Percentiles rank a stretch among this genome's conserved stretches.
These are phyloP conservation scores for Colletotrichum costaricense DNA, from an alignment of 2,329 filamentous ascomycete genomes.

Conservation along the genomic window DNA sequence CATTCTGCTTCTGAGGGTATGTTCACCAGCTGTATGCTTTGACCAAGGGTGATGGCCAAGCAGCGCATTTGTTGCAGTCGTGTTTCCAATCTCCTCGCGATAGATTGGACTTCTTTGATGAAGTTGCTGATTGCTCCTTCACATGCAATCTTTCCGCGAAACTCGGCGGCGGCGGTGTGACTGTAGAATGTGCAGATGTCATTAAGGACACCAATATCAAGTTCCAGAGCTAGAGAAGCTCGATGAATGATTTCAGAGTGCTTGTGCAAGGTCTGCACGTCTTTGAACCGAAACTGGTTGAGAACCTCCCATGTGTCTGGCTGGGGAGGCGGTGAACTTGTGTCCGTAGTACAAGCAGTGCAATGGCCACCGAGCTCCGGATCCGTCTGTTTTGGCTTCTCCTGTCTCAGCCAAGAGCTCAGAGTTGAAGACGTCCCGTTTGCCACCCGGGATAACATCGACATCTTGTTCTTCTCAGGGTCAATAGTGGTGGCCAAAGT, in stretches of 20 bases:
- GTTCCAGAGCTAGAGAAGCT: not conserved
- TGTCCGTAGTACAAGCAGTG: not conserved
- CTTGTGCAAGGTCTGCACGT: not conserved
- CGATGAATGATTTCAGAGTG: not conserved
- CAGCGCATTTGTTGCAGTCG: not conserved
- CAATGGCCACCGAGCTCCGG: not conserved
- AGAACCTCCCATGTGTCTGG: not conserved
- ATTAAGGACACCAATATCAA: not conserved
- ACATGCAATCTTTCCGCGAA: not conserved
- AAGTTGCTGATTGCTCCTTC: not conserved
- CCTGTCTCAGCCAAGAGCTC: not conserved
- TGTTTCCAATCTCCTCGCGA: not conserved
- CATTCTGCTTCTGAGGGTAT: not conserved
- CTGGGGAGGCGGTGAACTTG: not conserved
- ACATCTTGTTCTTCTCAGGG: not conserved
- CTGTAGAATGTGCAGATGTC: not conserved
- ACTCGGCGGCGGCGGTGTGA: not conserved
- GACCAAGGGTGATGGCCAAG: not conserved
- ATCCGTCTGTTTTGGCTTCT: not conserved
- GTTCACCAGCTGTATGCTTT: conserved; percentile 1
- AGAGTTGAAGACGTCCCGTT: not conserved
- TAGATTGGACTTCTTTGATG: not conserved
- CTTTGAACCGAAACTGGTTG: not conserved
- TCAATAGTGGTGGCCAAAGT: not conserved
- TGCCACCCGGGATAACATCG: not conserved